phyloP scores from a whole-genome alignment of 345 rosid genomes.

The Tarenaya hassleriana region DNA sequence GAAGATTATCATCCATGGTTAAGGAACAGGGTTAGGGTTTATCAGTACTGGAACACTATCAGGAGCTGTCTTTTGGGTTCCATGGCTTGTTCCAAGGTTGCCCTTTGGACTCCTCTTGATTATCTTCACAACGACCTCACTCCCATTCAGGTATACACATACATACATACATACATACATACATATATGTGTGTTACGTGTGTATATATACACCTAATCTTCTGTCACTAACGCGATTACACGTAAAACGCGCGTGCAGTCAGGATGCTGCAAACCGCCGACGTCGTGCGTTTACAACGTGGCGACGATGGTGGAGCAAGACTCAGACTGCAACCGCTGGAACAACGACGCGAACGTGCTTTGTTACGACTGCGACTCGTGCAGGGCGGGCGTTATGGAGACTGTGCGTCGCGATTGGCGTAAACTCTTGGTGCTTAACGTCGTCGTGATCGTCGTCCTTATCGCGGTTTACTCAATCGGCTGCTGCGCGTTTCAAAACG shows the following conservation, averaged over 20 bases:
- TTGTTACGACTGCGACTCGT: constrained; percentile 91
- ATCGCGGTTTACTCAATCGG: constrained; percentile 66
- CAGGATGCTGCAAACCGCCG: constrained; percentile 97
- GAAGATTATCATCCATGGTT: constrained; percentile 80
- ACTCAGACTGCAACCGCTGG: constrained; percentile 80
- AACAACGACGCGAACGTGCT: constrained; percentile 48
- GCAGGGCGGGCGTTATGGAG: constrained; percentile 91
- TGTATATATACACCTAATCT: neutral
- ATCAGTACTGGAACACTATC: constrained; percentile 58
- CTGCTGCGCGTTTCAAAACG: constrained; percentile 78
- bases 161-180: neutral
- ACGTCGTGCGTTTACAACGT: constrained; percentile 67
- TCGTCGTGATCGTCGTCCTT: constrained; percentile 59
- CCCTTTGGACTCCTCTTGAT: constrained; percentile 81
- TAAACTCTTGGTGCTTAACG: constrained; percentile 62
- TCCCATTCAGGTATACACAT: constrained; percentile 59
- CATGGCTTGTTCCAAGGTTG: constrained; percentile 54
- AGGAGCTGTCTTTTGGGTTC: constrained; percentile 71
- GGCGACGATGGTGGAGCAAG: constrained; percentile 48
- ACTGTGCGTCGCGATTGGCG: constrained; percentile 77
- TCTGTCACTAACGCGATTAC: too few relatives aligned
- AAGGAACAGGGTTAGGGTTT: constrained; percentile 46
- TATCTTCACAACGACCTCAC: constrained; percentile 55
- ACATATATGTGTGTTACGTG: neutral
- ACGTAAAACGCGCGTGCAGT: too few relatives aligned